Conservation (phyloP, 257 asterid species). For the Echites panduratus region DNA sequence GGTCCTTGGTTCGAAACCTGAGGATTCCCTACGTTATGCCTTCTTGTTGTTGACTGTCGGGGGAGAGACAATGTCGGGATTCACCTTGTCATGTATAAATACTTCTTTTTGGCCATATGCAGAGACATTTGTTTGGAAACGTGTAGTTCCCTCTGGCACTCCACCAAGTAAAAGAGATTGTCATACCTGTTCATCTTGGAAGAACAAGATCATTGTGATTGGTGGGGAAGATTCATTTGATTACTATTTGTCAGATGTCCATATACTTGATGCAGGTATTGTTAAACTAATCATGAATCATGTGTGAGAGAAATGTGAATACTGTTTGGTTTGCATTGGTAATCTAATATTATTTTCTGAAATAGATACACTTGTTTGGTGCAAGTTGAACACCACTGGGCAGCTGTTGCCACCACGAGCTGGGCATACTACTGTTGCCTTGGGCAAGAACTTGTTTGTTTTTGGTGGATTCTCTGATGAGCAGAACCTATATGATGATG, state of each 20-base stretch:
- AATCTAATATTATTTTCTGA: slow-evolving; percentile 14
- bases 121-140: slow-evolving; percentile 83
- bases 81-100: slow-evolving; percentile 11
- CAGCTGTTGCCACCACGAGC: slow-evolving; percentile 91
- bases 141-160: slow-evolving; percentile 77
- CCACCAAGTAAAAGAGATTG: slow-evolving; percentile 95
- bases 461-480: slow-evolving; percentile 96
- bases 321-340: background rate
- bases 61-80: too few relatives aligned
- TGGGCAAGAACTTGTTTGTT: slow-evolving; percentile 73
- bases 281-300: background rate
- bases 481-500: slow-evolving; percentile 77
- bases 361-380: slow-evolving; percentile 85
- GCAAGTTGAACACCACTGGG: slow-evolving; percentile 82
- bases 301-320: background rate
- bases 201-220: slow-evolving; percentile 76
- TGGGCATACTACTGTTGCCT: slow-evolving; percentile 82
- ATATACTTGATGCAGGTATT: slow-evolving; percentile 93
- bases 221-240: slow-evolving; percentile 90
- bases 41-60: too few relatives aligned
- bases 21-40: too few relatives aligned
- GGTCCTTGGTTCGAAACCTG: too few relatives aligned
- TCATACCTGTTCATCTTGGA: slow-evolving; percentile 95
- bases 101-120: slow-evolving; percentile 24
- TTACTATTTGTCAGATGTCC: slow-evolving; percentile 86